phyloP scores from a whole-genome alignment of 2,329 filamentous ascomycete species.

The Colletotrichum sp. region DNA sequence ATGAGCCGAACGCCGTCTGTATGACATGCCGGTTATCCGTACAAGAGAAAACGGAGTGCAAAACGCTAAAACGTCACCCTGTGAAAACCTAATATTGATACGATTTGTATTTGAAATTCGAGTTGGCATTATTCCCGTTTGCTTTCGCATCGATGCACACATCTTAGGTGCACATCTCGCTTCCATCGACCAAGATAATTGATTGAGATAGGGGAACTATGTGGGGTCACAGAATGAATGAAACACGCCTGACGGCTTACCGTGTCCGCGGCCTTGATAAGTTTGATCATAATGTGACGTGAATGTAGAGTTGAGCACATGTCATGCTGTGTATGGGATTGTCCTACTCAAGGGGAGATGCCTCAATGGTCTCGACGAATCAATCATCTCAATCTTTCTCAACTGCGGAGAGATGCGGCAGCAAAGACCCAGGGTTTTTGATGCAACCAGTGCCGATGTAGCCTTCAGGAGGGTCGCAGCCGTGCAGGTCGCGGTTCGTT shows the following conservation, averaged over 20 bases:
- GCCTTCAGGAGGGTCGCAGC: not conserved
- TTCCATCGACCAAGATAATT: not conserved
- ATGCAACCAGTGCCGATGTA: not conserved
- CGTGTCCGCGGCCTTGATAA: too few relatives aligned
- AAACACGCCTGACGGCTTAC: not conserved
- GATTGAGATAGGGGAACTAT: not conserved
- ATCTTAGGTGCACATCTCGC: not conserved
- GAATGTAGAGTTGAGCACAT: fast-evolving
- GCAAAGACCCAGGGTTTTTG: not conserved
- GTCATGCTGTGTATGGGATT: fast-evolving
- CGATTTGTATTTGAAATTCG: too few relatives aligned
- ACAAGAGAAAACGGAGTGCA: not conserved
- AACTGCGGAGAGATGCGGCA: not conserved
- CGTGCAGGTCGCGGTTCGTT: not conserved
- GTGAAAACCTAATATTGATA: too few relatives aligned
- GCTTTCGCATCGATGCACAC: too few relatives aligned
- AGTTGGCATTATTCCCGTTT: too few relatives aligned
- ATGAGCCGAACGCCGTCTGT: not conserved
- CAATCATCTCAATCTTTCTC: not conserved
- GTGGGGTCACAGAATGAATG: not conserved
- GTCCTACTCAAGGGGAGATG: not conserved
- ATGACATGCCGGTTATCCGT: not conserved
- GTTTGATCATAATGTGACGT: not conserved
- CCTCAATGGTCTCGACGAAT: not conserved
- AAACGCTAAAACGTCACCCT: not conserved